phyloP scores from a whole-genome alignment of 805 yeast species.

The Zygosaccharomyces bailii region DNA sequence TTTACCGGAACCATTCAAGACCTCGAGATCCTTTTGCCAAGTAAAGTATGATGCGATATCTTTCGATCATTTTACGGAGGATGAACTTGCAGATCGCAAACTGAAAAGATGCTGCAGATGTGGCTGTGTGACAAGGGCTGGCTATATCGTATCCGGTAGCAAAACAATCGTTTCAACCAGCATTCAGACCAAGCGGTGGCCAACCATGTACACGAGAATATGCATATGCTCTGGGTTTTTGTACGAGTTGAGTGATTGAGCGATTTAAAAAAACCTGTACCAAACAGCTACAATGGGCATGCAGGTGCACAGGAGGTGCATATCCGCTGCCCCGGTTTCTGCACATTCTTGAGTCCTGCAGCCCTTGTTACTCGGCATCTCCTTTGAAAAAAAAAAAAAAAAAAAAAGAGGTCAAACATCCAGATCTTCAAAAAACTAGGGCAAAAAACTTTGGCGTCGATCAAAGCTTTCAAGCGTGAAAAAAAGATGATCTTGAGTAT shows the following conservation, averaged over 20 bases:
- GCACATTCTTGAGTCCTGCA: too few species aligned
- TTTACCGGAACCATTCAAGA: conserved; percentile 32
- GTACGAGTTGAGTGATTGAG: conserved; percentile 24
- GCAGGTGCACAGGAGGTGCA: too few species aligned
- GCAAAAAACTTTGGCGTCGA: too few species aligned
- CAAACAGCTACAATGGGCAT: too few species aligned
- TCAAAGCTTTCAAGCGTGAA: too few species aligned
- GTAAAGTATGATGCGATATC: conserved; percentile 35
- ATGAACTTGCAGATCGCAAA: conserved; percentile 24
- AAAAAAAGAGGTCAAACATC: too few species aligned
- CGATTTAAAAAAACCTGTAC: background rate
- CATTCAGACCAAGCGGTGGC: conserved; percentile 37
- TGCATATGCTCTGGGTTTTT: conserved; percentile 38
- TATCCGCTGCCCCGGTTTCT: background rate
- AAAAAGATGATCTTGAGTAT: too few species aligned
- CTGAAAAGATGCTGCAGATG: conserved; percentile 52
- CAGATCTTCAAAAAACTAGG: too few species aligned
- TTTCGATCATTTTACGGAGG: conserved; percentile 26
- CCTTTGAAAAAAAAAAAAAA: too few species aligned
- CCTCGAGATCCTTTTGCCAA: conserved; percentile 39
- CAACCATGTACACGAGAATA: conserved; percentile 34
- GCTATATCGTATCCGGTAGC: conserved; percentile 32
- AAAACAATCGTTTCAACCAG: conserved; percentile 36
- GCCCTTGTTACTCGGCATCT: too few species aligned
- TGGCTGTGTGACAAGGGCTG: conserved; percentile 44